These are phyloP conservation scores for Huntiella omanensis DNA, from an alignment of 2,329 filamentous ascomycete genomes.

Conservation along the genomic window DNA sequence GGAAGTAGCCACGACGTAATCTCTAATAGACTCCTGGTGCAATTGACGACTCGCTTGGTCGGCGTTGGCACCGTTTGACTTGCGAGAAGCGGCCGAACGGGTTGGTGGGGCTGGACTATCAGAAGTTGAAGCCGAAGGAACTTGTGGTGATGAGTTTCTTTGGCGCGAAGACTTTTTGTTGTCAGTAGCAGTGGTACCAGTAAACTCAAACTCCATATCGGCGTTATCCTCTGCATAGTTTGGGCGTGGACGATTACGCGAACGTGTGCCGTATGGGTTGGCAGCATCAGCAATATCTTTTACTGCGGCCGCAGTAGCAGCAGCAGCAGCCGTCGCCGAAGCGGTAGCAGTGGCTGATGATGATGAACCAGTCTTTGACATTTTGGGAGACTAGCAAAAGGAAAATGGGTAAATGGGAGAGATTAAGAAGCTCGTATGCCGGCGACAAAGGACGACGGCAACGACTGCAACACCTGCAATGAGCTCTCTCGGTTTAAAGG, in stretches of 20 bases:
- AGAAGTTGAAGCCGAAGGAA: background rate
- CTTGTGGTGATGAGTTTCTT: constrained; percentile 10
- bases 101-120: constrained; percentile 18
- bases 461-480: background rate
- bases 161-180: constrained; percentile 34
- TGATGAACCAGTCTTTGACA: background rate
- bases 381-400: background rate
- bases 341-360: constrained; percentile 22
- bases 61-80: constrained; percentile 22
- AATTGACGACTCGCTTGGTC: constrained; percentile 8
- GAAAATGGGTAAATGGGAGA: background rate
- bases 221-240: constrained; percentile 90
- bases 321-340: constrained; percentile 26
- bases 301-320: constrained; percentile 23
- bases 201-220: constrained; percentile 70
- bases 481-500: background rate
- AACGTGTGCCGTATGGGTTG: constrained; percentile 77
- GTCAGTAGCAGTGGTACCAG: constrained; percentile 33
- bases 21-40: constrained; percentile 9
- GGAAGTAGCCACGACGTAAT: constrained; percentile 4
- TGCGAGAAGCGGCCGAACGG: constrained; percentile 22
- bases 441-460: background rate
- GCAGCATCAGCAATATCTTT: constrained; percentile 33
- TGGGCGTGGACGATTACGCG: constrained; percentile 70
- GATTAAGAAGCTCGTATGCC: background rate